Evolutionary conservation across 2,329 filamentous ascomycete species (phyloP).

Genomic region (Cadophora sp.): DNA sequence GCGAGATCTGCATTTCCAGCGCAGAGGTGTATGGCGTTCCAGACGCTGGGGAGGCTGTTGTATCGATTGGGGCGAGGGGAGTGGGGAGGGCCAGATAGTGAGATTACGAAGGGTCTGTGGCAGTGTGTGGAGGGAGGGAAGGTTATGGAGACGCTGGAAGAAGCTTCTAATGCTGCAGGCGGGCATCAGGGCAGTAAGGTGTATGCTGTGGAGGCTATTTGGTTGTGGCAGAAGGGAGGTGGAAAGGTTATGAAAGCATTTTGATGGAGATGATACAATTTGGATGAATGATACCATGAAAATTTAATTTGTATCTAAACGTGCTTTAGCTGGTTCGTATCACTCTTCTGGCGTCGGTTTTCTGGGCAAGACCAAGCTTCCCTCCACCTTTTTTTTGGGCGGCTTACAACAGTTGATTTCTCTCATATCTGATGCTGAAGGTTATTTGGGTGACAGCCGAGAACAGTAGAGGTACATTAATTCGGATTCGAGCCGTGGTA

Average conservation of each 20-base stretch:
- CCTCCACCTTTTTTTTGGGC: no score
- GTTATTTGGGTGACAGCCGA: no score
- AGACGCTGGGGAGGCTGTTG: conserved; percentile 84
- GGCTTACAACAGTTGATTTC: no score
- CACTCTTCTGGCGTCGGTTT: no score
- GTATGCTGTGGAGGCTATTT: conserved; percentile 88
- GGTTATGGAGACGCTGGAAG: conserved; percentile 77
- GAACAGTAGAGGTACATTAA: no score
- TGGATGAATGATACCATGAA: not conserved
- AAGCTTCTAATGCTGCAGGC: conserved; percentile 71
- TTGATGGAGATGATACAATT: conserved; percentile 23
- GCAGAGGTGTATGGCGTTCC: conserved; percentile 90
- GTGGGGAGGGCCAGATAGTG: conserved; percentile 70
- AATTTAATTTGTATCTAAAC: not conserved
- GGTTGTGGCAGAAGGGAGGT: conserved; percentile 66
- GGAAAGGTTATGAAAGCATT: conserved; percentile 44
- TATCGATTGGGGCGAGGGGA: conserved; percentile 80
- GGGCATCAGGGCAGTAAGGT: conserved; percentile 81
- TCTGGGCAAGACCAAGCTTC: no score
- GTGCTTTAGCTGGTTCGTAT: not conserved
- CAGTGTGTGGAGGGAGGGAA: conserved; percentile 75
- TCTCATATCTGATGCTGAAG: no score
- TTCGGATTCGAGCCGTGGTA: no score
- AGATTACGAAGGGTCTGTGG: conserved; percentile 84
- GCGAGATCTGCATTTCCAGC: conserved; percentile 82